phyloP scores from a whole-genome alignment of 2,329 filamentous ascomycete genomes.

The Grosmannia serpens region DNA sequence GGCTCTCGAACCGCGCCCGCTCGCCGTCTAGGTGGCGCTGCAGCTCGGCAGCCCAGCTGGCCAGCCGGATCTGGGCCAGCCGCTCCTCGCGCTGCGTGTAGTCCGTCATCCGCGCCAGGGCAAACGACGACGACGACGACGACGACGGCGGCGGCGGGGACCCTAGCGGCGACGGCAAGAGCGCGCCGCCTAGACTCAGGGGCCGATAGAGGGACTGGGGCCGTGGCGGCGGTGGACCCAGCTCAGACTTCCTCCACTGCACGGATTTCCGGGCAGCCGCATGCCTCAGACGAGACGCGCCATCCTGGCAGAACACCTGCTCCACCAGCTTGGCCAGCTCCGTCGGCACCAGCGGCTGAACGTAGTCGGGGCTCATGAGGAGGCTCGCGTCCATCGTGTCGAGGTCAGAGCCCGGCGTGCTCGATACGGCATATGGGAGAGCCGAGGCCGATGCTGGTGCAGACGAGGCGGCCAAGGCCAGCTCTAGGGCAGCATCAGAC shows the following conservation, averaged over 20 bases:
- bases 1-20: conserved; percentile 53
- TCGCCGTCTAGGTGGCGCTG: conserved; percentile 67
- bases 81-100: conserved; percentile 22
- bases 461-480: not conserved
- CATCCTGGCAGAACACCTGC: conserved; percentile 65
- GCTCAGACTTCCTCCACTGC: conserved; percentile 41
- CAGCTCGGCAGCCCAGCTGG: conserved; percentile 72
- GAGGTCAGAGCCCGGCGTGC: conserved; percentile 55
- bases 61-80: conserved; percentile 47
- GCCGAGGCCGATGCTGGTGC: not conserved
- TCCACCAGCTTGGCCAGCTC: conserved; percentile 62
- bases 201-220: conserved; percentile 7
- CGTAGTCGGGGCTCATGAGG: conserved; percentile 84
- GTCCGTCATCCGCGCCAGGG: conserved; percentile 47
- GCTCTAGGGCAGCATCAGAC: conserved; percentile 18
- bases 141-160: conserved; percentile 11
- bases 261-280: conserved; percentile 72
- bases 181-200: conserved; percentile 1
- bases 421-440: conserved; percentile 66
- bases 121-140: conserved; percentile 33
- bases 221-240: conserved; percentile 10
- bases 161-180: conserved; percentile 2
- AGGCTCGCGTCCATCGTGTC: conserved; percentile 88
- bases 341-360: conserved; percentile 66
- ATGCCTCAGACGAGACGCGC: conserved; percentile 71